phyloP scores from a whole-genome alignment of 164 flowering plant genomes.

The Kalanchoe fedtschenkoi region DNA sequence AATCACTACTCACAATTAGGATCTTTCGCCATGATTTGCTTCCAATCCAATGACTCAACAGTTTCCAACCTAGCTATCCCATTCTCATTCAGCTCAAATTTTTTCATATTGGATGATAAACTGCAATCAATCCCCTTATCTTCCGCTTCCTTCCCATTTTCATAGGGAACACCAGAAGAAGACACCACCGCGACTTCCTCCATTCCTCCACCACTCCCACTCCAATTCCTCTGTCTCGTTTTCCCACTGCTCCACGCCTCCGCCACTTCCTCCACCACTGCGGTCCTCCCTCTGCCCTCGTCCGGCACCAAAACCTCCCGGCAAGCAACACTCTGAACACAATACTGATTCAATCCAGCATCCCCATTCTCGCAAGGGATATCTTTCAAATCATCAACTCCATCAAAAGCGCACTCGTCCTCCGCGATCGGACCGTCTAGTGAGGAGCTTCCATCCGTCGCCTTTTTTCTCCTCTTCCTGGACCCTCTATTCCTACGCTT shows the following conservation, averaged over 20 bases:
- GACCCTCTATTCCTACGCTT: conserved; percentile 3
- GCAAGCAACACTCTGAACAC: background rate
- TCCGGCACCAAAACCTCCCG: background rate
- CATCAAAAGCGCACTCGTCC: background rate
- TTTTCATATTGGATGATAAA: conserved; percentile 12
- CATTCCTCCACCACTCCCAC: conserved; percentile 18
- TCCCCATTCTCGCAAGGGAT: too few species aligned
- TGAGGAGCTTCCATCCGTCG: background rate
- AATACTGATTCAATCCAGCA: background rate
- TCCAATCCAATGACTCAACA: conserved; percentile 69
- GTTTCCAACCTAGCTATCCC: conserved; percentile 34
- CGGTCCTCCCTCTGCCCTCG: background rate
- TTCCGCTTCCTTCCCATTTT: conserved; percentile 13
- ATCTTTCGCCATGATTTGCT: conserved; percentile 53
- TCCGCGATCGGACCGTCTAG: background rate
- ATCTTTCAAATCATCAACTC: background rate
- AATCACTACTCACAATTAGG: conserved; percentile 34
- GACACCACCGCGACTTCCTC: conserved; percentile 6
- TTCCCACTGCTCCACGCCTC: conserved; percentile 19
- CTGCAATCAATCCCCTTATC: conserved; percentile 18
- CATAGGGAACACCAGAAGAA: conserved; percentile 4
- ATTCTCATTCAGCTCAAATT: conserved; percentile 23
- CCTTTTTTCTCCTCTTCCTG: background rate
- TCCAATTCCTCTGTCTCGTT: conserved; percentile 62
- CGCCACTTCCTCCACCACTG: background rate